Percentiles rank a stretch among this genome's conserved stretches.
These are phyloP conservation scores for Venturia effusa DNA, from an alignment of 2,329 filamentous ascomycete genomes.

Conservation along the genomic window DNA sequence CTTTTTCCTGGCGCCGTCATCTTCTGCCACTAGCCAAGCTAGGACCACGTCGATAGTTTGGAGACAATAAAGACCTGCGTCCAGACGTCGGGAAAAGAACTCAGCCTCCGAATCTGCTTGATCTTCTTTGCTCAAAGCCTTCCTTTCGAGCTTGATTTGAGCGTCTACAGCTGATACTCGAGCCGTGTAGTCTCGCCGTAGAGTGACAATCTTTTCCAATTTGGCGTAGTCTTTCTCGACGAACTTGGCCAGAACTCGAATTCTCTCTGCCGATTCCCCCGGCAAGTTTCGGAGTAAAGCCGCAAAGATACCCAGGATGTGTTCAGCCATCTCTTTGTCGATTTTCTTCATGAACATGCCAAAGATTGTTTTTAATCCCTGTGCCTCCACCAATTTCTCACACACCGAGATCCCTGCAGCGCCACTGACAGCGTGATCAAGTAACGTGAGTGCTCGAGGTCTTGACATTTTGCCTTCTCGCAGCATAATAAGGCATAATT, in stretches of 20 bases:
- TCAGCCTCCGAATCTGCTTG: conserved; percentile 53
- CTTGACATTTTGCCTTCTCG: conserved; percentile 72
- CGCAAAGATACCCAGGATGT: conserved; percentile 75
- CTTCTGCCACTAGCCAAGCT: conserved; percentile 87
- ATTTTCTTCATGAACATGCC: conserved; percentile 79
- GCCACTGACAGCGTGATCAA: conserved; percentile 66
- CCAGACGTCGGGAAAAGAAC: conserved; percentile 64
- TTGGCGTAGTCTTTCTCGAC: conserved; percentile 92
- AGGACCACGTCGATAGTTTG: conserved; percentile 77
- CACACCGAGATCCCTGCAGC: conserved; percentile 51
- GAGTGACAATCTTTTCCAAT: conserved; percentile 56
- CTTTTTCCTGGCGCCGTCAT: conserved; percentile 58
- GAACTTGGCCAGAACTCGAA: conserved; percentile 84
- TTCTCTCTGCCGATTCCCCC: conserved; percentile 64
- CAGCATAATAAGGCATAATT: conserved; percentile 85
- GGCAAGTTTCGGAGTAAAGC: conserved; percentile 72
- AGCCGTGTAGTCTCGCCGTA: conserved; percentile 60
- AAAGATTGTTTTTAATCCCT: conserved; percentile 76
- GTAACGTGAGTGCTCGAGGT: conserved; percentile 61
- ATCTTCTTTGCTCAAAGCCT: conserved; percentile 44
- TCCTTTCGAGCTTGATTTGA: conserved; percentile 49
- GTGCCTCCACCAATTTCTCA: conserved; percentile 66
- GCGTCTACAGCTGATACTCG: conserved; percentile 53
- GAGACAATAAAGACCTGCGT: conserved; percentile 73
- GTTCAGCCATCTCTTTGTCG: conserved; percentile 57